phyloP scores from a whole-genome alignment of 2,329 filamentous ascomycete genomes.

The Fusarium sp. region DNA sequence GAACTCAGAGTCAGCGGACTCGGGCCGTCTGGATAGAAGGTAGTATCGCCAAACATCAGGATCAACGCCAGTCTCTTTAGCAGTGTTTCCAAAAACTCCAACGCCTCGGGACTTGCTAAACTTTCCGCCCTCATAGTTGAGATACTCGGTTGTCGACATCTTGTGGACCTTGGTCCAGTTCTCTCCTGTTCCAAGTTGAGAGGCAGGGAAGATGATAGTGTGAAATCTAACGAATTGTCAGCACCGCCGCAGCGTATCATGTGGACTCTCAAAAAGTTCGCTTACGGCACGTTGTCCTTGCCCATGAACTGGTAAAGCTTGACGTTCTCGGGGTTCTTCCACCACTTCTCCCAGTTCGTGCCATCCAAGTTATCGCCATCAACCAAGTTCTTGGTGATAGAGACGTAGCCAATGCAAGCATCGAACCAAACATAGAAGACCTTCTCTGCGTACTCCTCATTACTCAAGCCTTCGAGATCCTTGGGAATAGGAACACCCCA shows the following conservation, averaged over 20 bases:
- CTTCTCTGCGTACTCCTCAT: conserved; percentile 65
- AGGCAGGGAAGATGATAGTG: conserved; percentile 89
- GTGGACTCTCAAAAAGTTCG: conserved; percentile 45
- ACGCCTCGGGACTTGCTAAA: conserved; percentile 92
- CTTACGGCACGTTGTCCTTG: conserved; percentile 68
- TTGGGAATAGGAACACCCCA: conserved; percentile 76
- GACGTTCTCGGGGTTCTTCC: conserved; percentile 88
- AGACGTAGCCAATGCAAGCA: conserved; percentile 93
- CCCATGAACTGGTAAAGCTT: conserved; percentile 95
- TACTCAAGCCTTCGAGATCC: conserved; percentile 56
- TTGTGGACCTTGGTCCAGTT: conserved; percentile 91
- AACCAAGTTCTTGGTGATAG: conserved; percentile 91
- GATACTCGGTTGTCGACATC: conserved; percentile 84
- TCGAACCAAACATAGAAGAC: conserved; percentile 96
- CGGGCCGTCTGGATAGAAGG: conserved; percentile 83
- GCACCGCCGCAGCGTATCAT: neutral
- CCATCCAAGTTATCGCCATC: conserved; percentile 54
- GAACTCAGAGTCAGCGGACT: conserved; percentile 87
- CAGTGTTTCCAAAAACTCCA: conserved; percentile 91
- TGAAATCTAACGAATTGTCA: conserved; percentile 57
- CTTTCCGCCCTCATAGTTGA: conserved; percentile 89
- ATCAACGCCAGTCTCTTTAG: conserved; percentile 83
- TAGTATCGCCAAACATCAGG: conserved; percentile 95
- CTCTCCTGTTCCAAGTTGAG: conserved; percentile 82
- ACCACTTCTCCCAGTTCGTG: conserved; percentile 91